Conservation (phyloP, 345 rosid species). For the Corchorus olitorius region DNA sequence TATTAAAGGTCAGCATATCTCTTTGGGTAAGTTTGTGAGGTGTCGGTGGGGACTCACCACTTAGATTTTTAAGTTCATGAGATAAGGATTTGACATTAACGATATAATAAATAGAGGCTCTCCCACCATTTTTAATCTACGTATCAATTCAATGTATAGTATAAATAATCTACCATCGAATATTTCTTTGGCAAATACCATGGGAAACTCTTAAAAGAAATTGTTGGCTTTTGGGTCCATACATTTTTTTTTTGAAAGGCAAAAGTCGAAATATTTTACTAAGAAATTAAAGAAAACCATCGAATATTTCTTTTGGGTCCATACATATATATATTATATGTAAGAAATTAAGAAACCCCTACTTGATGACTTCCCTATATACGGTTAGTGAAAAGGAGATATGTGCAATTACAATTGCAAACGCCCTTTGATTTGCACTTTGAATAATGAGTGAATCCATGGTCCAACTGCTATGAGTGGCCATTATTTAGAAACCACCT, state of each 20-base stretch:
- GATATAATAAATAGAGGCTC: not conserved
- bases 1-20: conserved; percentile 3
- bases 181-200: not conserved
- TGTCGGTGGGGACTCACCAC: conserved; percentile 1
- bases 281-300: no score
- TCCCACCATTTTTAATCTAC: not conserved
- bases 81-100: not conserved
- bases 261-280: no score
- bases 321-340: no score
- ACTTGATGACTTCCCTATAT: not conserved
- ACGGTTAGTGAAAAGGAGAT: not conserved
- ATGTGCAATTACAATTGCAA: not conserved
- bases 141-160: not conserved
- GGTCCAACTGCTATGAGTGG: conserved; percentile 15
- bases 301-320: no score
- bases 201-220: not conserved
- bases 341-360: not conserved
- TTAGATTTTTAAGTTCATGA: not conserved
- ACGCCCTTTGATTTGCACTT: not conserved
- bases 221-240: not conserved
- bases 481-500: conserved; percentile 25
- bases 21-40: not conserved
- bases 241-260: no score
- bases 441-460: conserved; percentile 10
- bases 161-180: not conserved